Evolutionary conservation across 441 rosid species (phyloP), one percentile per base, ranked within the genome.

Genomic region (Euphorbia celastroides): DNA sequence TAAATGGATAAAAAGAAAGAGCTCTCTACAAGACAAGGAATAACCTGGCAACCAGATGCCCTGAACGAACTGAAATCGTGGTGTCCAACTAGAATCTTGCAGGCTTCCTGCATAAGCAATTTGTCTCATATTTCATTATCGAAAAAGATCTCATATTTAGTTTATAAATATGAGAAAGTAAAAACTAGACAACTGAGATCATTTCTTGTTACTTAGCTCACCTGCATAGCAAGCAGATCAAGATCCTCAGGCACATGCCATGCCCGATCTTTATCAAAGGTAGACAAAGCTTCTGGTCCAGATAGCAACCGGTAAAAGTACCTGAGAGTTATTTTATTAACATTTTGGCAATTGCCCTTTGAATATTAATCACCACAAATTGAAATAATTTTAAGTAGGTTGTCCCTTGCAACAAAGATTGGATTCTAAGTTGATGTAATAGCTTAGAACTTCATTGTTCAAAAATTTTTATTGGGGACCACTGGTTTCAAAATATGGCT

Each of bases 41-140:
- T 69, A 74, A 90, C 97, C 93, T 91, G 95, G 74, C 99, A 91
- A 82, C 96, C 92, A 76, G 91, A 57, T 66, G 97, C 97, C 80
- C 97, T 82, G 82, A 93, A 93, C 81, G 99, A 91, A 79, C 90
- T 91, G 75, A 93, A 93, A 81, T 93, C 97, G 70, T 89, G 97
- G 68, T 70, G 69, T 30, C 99, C 99, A 74, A 80, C 80, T 74
- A 94, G 96, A 80, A 89, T 75, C 83, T 77, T 84, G 91, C 99
- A 89, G 62, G 96, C 97, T 79, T 86, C 96, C 97, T 94, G 87
- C 75, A 79, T 31, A 58, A 57, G 71, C 60, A 74, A 50, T 64
- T n/a, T 60, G 57, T 34, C 34, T 63, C 26, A 19, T 51, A 26
- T 20, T 51, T 51, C 7, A 19, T 26, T 14, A 31, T 13, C 20